Percentiles rank a stretch among this genome's conserved stretches.
Evolutionary conservation across 179 eudicot genomes (phyloP).

Genomic region (Corrigiola litoralis): DNA sequence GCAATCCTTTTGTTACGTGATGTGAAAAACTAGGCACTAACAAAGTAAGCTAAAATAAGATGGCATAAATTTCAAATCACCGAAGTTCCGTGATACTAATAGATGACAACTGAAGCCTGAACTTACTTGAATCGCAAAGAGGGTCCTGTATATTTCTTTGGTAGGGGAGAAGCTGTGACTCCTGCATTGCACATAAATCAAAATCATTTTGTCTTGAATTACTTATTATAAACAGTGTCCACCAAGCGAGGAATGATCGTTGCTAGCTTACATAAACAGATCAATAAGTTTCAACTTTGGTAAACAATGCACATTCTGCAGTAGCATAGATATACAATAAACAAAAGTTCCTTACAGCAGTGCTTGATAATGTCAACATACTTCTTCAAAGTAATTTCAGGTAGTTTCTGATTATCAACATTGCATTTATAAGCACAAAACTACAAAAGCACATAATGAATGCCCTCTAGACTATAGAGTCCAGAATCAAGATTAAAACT

Average conservation of each 20-base stretch:
- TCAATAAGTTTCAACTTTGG: background rate
- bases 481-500: too few species aligned
- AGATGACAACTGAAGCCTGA: background rate
- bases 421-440: background rate
- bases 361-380: background rate
- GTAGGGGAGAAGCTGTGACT: slow-evolving; percentile 78
- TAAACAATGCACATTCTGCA: background rate
- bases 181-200: slow-evolving; percentile 46
- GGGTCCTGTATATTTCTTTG: slow-evolving; percentile 76
- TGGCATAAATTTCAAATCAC: background rate
- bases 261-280: background rate
- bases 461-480: too few species aligned
- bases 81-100: background rate
- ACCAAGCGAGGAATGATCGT: background rate
- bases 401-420: background rate
- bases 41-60: background rate
- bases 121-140: slow-evolving; percentile 90
- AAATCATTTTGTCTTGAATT: slow-evolving; percentile 21
- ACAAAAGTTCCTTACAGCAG: too few species aligned
- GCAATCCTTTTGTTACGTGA: slow-evolving; percentile 7
- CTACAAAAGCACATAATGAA: background rate
- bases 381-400: background rate
- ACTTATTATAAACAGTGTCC: background rate
- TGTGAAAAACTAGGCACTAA: background rate
- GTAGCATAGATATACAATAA: too few species aligned